Evolutionary conservation across 2,329 filamentous ascomycete genomes (phyloP), one percentile per base, ranked within the genome.

Genomic region (Xylaria multiplex): DNA sequence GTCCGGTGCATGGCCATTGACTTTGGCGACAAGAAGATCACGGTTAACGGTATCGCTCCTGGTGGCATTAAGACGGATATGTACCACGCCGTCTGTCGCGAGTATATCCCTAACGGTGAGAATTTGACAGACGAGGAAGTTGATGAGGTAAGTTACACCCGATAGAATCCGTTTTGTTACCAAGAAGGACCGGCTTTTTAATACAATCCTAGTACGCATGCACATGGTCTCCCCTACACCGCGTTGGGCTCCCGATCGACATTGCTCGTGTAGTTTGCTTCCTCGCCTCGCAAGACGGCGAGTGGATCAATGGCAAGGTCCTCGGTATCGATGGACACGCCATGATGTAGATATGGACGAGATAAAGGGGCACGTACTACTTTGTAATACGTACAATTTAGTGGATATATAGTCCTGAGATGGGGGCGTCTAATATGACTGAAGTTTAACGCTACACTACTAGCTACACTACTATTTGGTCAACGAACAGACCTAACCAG

Each of bases 1-100:
- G 90, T 91, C 71, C 90, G 91, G 77, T 88, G 86, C 72, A 91
- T 93, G 80, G 89, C 91, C 5, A 89, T 88, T 53, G 89, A 91
- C 81, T 88, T 86, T 70, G 87, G 90, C 60, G 85, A 90, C 80
- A 85, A 88, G 73, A 86, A 87, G 62, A 89, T 90, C 76, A 90
- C 88, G 0, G 88, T 90, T 77, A 91, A 91, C 74, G 87, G 86
- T 50, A 83, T 91, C 37, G 89, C 89, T 0, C 89, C 89, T 0
- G 89, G 88, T 62, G 88, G 88, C 14, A 89, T 89, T 78, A 89
- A 89, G 81, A 88, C 85, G 14, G 88, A 90, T 71, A 90, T 90
- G 88, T 90, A 88, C 79, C 85, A 90, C 79, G 84, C 84, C 61
- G 87, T 89, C 50, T 89, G 87, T 81, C 82, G 85, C 67, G 86